Evolutionary conservation across 768 basidiomycete genomes (phyloP).

Genomic region (Dioszegia hungarica): DNA sequence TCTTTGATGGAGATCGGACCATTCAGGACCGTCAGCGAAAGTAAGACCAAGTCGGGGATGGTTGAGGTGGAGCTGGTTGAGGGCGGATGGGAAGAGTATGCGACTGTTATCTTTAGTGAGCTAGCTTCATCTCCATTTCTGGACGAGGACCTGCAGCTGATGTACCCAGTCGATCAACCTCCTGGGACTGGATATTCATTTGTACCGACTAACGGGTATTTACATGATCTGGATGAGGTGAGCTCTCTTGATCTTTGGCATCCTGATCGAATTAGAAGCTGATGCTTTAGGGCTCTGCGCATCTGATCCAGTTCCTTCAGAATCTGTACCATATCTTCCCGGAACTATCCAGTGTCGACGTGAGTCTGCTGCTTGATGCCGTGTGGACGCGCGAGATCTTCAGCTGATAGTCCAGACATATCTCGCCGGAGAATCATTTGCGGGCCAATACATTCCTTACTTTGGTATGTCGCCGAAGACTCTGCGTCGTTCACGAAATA

Average conservation of each 20-base stretch:
- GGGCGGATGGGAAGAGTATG: conserved; percentile 97
- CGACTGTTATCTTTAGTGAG: conserved; percentile 85
- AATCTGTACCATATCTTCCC: conserved; percentile 92
- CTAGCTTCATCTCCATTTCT: no score
- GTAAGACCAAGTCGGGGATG: conserved; percentile 55
- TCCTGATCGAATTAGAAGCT: neutral
- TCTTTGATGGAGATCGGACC: conserved; percentile 98
- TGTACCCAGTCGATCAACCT: conserved; percentile 84
- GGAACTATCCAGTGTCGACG: neutral
- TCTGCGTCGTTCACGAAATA: no score
- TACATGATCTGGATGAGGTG: conserved; percentile 71
- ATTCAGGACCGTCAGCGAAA: conserved; percentile 56
- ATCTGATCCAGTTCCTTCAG: conserved; percentile 74
- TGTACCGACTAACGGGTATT: conserved; percentile 75
- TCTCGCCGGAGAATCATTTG: conserved; percentile 91
- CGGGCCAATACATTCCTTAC: conserved; percentile 96
- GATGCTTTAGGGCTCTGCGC: conserved; percentile 61
- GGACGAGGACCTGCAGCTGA: neutral
- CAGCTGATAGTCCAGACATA: conserved; percentile 63
- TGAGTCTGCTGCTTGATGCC: neutral
- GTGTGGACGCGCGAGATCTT: no score
- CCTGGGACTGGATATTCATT: conserved; percentile 93
- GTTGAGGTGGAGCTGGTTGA: conserved; percentile 66
- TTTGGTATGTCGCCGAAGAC: conserved; percentile 63
- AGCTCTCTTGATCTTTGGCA: neutral